Conservation (phyloP, 371 early-diverging fungal species). For the Blakeslea trispora region DNA sequence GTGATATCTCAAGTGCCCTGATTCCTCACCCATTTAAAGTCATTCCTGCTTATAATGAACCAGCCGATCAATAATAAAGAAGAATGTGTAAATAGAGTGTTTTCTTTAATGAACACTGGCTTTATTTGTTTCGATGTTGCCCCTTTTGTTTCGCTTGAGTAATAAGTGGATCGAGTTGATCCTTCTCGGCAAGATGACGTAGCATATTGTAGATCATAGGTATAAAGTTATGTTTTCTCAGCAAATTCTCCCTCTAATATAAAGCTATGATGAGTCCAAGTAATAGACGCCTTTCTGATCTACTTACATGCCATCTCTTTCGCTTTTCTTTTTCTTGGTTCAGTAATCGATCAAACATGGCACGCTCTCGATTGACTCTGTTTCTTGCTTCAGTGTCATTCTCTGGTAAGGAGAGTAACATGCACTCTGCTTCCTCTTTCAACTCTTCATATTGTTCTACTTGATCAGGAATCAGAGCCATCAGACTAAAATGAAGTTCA, state of each 20-base stretch:
- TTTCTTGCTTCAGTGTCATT: conserved; percentile 35
- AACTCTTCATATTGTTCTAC: conserved; percentile 56
- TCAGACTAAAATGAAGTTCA: conserved; percentile 86
- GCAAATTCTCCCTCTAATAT: conserved; percentile 73
- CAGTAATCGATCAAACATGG: conserved; percentile 43
- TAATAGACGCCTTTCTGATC: neutral
- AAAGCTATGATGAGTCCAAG: too few species aligned
- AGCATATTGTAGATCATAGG: conserved; percentile 74
- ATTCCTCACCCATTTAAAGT: conserved; percentile 60
- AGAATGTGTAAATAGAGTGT: too few species aligned
- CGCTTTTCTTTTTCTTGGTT: conserved; percentile 52
- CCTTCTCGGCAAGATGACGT: conserved; percentile 66
- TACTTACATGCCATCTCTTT: conserved; percentile 51
- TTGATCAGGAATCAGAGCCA: conserved; percentile 80
- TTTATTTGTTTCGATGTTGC: too few species aligned
- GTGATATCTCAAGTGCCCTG: conserved; percentile 55
- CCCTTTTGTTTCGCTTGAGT: conserved; percentile 57
- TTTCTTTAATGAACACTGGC: conserved; percentile 7
- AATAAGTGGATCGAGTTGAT: conserved; percentile 54
- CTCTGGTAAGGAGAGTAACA: conserved; percentile 44
- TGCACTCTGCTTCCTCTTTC: conserved; percentile 51
- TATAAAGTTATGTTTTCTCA: conserved; percentile 83
- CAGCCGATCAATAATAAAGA: conserved; percentile 6
- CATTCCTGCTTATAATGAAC: conserved; percentile 35
- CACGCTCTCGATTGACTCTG: conserved; percentile 31